Conservation (phyloP, 139 green algal genomes). For the Coccomyxa sp. region DNA sequence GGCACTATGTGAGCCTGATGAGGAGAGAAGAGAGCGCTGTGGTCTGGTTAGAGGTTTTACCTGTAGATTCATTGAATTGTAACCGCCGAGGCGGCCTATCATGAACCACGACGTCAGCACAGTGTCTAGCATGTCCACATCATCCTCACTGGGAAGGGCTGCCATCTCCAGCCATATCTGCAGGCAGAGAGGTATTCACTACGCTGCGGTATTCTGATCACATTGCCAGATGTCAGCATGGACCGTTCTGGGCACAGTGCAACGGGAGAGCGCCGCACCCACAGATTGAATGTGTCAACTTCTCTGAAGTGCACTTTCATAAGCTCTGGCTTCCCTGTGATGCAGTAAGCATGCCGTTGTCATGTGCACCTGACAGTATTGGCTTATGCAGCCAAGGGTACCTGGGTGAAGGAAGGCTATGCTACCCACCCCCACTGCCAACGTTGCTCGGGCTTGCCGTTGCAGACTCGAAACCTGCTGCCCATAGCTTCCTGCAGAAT, state of each 20-base stretch:
- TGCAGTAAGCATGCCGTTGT: too few relatives aligned
- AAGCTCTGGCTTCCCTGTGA: slow-evolving; percentile 21
- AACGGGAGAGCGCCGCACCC: slow-evolving; percentile 33
- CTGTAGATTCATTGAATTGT: slow-evolving; percentile 84
- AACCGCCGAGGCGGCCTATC: slow-evolving; percentile 82
- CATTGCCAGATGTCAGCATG: too few relatives aligned
- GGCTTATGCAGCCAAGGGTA: too few relatives aligned
- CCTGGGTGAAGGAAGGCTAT: too few relatives aligned
- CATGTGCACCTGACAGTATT: too few relatives aligned
- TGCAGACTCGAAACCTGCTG: too few relatives aligned
- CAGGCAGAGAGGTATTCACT: background rate
- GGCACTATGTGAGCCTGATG: background rate
- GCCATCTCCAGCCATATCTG: slow-evolving; percentile 59
- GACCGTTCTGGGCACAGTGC: too few relatives aligned
- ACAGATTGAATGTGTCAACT: slow-evolving; percentile 59
- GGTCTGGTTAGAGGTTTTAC: slow-evolving; percentile 10
- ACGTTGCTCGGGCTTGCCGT: too few relatives aligned
- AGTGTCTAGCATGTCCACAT: slow-evolving; percentile 56
- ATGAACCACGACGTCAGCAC: slow-evolving; percentile 80
- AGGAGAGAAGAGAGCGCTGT: background rate
- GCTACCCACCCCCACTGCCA: too few relatives aligned
- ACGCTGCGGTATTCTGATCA: too few relatives aligned
- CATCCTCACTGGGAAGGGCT: slow-evolving; percentile 18
- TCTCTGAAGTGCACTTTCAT: slow-evolving; percentile 49
- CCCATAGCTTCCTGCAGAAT: too few relatives aligned